Base-by-base conservation (phyloP, 164 flowering plant genomes). In the Tetracentron sinense region DNA sequence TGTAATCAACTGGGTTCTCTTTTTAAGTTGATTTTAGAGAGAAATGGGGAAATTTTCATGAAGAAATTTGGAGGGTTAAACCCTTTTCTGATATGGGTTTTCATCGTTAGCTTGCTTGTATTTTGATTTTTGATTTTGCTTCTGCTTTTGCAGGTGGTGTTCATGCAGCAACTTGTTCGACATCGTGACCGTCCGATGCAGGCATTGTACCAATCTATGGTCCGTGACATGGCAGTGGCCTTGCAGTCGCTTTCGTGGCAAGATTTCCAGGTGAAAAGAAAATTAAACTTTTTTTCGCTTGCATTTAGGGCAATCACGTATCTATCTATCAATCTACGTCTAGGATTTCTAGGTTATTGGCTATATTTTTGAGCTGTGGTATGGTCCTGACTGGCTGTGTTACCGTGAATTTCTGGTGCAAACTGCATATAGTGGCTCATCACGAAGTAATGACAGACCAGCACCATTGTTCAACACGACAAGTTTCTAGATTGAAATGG, bases 161-260 rank as follows among this genome's bases (percentile, higher is more conserved):
- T 72, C 98, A 85, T 83, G 97, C 92, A 93, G 82, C 73, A 93
- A 77, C 78, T 70, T 93, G 74, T 80, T 77, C 25, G 93, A 90
- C 73, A 80, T 83, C 2, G 98, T 93, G 73, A 93, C 97, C 35
- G 97, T 93, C 66, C 81, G 97, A 76, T 93, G 98, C 65, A 97
- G 97, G 52, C 98, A 88, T 81, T 93, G 98, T 79, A 69, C 85
- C 54, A 93, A 90, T 79, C 81, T 93, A 1, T 85, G 88, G 97
- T 84, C 97, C 51, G 96, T 93, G n/a, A 93, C 80, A 93, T 93
- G 98, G 97, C 94, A 38, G 93, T 96, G 28, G 89, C 86, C 4
- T 75, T 92, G 66, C 93, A 83, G 71, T 78, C 90, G 4, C 70
- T 82, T 20, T 85, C 88, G 25, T 76, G 80, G 79, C 90, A 85